A percentile compares a stretch with the other conserved stretches of the same genome.
Conservation (phyloP, 352 stramenopile species). For the Phytopythium helicoides region DNA sequence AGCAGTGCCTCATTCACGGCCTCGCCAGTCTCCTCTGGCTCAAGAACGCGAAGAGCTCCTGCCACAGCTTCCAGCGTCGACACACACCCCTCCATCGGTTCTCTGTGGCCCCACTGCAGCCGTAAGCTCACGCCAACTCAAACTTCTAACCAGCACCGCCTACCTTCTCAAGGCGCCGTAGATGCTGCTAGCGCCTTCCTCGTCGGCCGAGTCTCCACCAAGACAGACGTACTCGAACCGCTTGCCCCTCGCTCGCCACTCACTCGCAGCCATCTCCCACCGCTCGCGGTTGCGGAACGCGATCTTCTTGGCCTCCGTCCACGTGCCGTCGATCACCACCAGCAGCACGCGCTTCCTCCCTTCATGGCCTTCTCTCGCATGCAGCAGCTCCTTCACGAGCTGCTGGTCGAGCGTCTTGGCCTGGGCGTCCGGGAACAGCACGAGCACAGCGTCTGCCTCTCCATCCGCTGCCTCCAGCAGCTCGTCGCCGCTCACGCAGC, state of each 20-base stretch:
- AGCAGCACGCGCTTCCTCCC: slow-evolving; percentile 38
- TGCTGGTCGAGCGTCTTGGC: slow-evolving; percentile 22
- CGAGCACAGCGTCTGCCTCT: slow-evolving; percentile 24
- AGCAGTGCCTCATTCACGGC: slow-evolving; percentile 26
- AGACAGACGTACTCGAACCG: slow-evolving; percentile 54
- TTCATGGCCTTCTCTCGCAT: too few species aligned
- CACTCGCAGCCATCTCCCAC: slow-evolving; percentile 29
- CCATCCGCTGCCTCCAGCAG: slow-evolving; percentile 23
- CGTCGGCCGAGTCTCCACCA: slow-evolving; percentile 5
- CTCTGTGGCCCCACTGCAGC: slow-evolving; percentile 21
- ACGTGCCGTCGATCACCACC: slow-evolving; percentile 75
- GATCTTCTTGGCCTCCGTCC: slow-evolving; percentile 82
- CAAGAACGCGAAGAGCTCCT: slow-evolving; percentile 38
- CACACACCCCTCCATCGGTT: slow-evolving; percentile 71
- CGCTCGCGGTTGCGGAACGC: slow-evolving; percentile 41
- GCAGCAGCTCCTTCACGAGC: slow-evolving; percentile 3
- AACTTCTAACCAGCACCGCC: background rate
- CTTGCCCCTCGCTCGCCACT: slow-evolving; percentile 18
- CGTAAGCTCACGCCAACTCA: background rate
- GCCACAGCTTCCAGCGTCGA: slow-evolving; percentile 76
- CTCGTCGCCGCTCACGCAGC: slow-evolving; percentile 24
- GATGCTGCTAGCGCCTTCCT: slow-evolving; percentile 34
- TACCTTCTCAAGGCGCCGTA: slow-evolving; percentile 61
- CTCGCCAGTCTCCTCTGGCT: slow-evolving; percentile 18
- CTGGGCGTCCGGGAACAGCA: slow-evolving; percentile 42